Evolutionary conservation across 768 basidiomycete genomes (phyloP).

Genomic region (Kwoniella botswanensis): DNA sequence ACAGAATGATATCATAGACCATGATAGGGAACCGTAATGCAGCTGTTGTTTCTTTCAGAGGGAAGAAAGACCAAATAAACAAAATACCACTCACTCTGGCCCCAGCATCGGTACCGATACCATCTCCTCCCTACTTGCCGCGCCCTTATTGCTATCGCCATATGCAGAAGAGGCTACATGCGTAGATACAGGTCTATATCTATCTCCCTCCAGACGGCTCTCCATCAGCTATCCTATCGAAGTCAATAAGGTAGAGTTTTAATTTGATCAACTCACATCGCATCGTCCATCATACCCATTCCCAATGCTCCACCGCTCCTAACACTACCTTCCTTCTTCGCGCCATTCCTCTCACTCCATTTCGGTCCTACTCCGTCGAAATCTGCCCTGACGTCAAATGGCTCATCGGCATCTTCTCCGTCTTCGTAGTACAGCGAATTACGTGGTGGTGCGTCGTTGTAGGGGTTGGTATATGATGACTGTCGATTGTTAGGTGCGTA

Average conservation of each 20-base stretch:
- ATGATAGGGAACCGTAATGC: no score
- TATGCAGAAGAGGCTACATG: constrained; percentile 32
- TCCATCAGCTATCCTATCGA: no score
- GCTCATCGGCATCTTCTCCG: constrained; percentile 40
- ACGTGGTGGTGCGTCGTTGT: constrained; percentile 11
- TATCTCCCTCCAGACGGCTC: not conserved
- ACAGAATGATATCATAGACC: no score
- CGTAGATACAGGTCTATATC: constrained; percentile 35
- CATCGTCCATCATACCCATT: constrained; percentile 17
- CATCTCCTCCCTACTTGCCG: constrained; percentile 67
- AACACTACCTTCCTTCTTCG: constrained; percentile 19
- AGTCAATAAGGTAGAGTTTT: no score
- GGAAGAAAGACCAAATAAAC: no score
- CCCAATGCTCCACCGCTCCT: constrained; percentile 17
- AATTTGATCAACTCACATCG: constrained; percentile 14
- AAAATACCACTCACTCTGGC: constrained; percentile 70
- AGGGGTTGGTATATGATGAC: constrained; percentile 2
- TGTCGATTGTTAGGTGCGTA: constrained; percentile 9
- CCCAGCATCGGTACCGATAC: constrained; percentile 91
- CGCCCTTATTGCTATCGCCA: constrained; percentile 14
- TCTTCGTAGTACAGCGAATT: constrained; percentile 40
- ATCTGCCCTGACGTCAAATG: constrained; percentile 51
- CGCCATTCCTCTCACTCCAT: constrained; percentile 48
- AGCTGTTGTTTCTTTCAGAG: no score
- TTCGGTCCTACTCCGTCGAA: constrained; percentile 51